Base-by-base conservation (phyloP, 441 rosid genomes). In the Erodium moschatum region DNA sequence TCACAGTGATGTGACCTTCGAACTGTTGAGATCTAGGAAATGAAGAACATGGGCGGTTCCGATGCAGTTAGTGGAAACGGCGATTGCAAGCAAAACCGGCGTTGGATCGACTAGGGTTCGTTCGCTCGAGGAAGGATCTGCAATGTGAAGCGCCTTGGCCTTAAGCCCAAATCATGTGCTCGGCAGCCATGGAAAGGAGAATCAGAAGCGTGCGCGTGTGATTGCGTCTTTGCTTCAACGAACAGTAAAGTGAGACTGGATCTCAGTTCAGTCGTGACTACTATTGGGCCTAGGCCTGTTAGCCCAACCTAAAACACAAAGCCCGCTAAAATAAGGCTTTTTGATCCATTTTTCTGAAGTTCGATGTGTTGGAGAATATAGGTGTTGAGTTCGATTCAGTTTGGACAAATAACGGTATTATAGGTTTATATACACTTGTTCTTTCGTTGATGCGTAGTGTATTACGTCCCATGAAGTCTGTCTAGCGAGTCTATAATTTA, bases 181-280 rank as follows among this genome's bases (percentile, higher is more conserved):
- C 50, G 1, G 50, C 20, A n/a, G 21, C 63, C 63, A 58, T 60
- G 24, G 31, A 58, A 10, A 58, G n/a, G 0, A 58, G 10, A 58
- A 20, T 31, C 64, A 24, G 64, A 21, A 24, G 27, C 63, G 63
- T 50, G 58, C 58, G 58, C 19, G 21, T 15, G 24, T 21, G 64
- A 52, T 52, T 52, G 60, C 33, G 64, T 60, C 33, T n/a, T n/a
- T 20, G 64, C 64, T 60, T 60, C 64, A 60, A n/a, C 31, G 15
- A 60, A 21, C 64, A 60, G 64, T 60, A 11, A 60, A 60, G 64
- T 52, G 9, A 52, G 0, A 52, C 8, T 52, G 60, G 60, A 52
- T 16, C 58, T 12, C 19, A 50, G 60, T 52, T 52, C 20, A 15
- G 58, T 15, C 16, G 19, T n/a, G n/a, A 50, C 16, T 50, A 50